phyloP scores from a whole-genome alignment of 2,329 filamentous ascomycete genomes.

The Beauveria brongniartii region DNA sequence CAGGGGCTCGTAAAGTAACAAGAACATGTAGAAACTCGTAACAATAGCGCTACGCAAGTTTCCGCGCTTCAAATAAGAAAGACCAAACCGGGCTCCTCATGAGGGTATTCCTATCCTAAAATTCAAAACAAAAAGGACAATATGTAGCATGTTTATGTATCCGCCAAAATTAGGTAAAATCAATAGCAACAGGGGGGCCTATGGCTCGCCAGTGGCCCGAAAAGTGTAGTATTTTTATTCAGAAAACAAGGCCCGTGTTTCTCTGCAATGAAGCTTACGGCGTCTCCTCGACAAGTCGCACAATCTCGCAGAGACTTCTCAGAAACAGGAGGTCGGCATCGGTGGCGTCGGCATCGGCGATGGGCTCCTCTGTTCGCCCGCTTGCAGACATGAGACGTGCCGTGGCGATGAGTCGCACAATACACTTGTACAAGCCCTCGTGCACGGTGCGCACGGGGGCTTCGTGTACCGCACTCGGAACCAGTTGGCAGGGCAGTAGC shows the following conservation, averaged over 20 bases:
- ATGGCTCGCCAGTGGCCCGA: too few species aligned
- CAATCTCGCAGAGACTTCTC: slow-evolving; percentile 35
- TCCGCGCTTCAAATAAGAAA: too few species aligned
- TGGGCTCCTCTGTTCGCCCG: slow-evolving; percentile 20
- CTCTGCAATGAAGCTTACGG: background rate
- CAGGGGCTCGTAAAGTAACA: background rate
- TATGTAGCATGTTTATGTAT: background rate
- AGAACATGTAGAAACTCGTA: background rate
- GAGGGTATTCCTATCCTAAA: background rate
- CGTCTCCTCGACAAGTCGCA: slow-evolving; percentile 28
- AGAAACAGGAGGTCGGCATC: slow-evolving; percentile 31
- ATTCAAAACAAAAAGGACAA: background rate
- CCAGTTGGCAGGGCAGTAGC: slow-evolving; percentile 14
- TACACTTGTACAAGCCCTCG: slow-evolving; percentile 41
- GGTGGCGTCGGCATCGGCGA: slow-evolving; percentile 21
- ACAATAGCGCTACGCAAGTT: background rate
- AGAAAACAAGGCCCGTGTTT: background rate
- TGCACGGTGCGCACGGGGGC: slow-evolving; percentile 37
- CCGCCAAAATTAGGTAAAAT: too few species aligned
- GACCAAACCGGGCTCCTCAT: background rate
- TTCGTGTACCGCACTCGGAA: slow-evolving; percentile 21
- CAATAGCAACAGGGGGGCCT: too few species aligned
- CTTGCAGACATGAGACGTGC: slow-evolving; percentile 30
- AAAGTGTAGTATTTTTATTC: too few species aligned
- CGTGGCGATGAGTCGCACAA: slow-evolving; percentile 42